Conservation (phyloP, 2,329 filamentous ascomycete species). For the Fusarium paranaense region DNA sequence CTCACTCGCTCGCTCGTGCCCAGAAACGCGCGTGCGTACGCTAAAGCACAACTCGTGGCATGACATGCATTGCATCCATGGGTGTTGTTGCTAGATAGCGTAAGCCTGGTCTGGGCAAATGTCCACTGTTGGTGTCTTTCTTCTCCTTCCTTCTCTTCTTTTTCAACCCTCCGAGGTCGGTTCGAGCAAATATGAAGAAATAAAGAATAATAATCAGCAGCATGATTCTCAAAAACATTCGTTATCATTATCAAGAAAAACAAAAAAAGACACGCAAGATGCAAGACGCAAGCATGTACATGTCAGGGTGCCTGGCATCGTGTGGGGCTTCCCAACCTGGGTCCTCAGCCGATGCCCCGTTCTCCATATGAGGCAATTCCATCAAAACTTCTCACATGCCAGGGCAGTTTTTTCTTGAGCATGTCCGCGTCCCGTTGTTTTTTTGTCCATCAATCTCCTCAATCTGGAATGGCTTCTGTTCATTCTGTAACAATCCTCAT, state of each 20-base stretch:
- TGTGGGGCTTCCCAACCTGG: slow-evolving; percentile 40
- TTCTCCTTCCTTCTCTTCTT: not conserved
- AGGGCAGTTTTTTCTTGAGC: not conserved
- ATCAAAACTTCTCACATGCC: slow-evolving; percentile 35
- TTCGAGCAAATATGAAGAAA: not conserved
- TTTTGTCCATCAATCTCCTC: slow-evolving; percentile 12
- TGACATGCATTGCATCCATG: slow-evolving; percentile 12
- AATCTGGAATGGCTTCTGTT: not conserved
- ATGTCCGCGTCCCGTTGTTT: not conserved
- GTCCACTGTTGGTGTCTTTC: too few species aligned
- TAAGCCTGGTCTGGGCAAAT: not conserved
- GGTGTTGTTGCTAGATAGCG: not conserved
- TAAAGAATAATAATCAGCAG: not conserved
- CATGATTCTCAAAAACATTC: not conserved
- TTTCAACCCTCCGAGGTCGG: not conserved
- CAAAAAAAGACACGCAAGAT: slow-evolving; percentile 27
- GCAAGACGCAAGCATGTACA: slow-evolving; percentile 30
- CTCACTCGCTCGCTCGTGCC: not conserved
- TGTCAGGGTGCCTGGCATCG: slow-evolving; percentile 36
- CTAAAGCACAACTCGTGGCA: slow-evolving; percentile 16
- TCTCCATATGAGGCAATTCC: slow-evolving; percentile 44
- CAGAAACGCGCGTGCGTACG: not conserved
- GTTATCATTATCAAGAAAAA: not conserved
- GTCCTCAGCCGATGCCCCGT: slow-evolving; percentile 43
- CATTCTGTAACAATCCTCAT: not conserved